Base-by-base conservation (phyloP, 2,329 filamentous ascomycete genomes). In the Onygena corvina region DNA sequence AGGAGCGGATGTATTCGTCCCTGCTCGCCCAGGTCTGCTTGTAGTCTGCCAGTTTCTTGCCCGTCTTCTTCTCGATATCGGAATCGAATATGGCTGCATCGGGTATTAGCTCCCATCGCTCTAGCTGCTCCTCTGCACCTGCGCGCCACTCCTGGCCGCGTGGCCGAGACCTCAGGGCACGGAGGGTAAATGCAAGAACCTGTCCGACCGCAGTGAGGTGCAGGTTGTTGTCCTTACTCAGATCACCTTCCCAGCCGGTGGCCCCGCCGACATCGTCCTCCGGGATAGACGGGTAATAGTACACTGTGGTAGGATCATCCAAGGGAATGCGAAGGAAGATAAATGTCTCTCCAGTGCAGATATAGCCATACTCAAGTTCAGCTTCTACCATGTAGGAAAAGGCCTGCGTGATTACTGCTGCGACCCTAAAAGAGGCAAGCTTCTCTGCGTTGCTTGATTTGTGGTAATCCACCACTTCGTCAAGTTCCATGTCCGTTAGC, bases 401-500 rank as follows among this genome's bases (percentile, higher is more conserved):
- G 30, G 62, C 52, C 33, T 63, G 53, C 45, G 57, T 61, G 36
- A 58, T 51, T 3, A 59, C 56, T 20, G 56, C 58, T 8, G 59
- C 47, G 4, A 60, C 54, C 7, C 63, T 56, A 23, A 48, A 16
- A 14, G 65, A 65, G 29, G 64, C 53, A 36, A 70, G 64, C 34
- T 60, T 51, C 42, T 66, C 66, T 3, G 53, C 60, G 23, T 52
- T 27, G 52, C 58, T 50, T 63, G 53, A 11, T 55, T 64, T 53
- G 4, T 73, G 58, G 8, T 70, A 63, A 4, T 63, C 59, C 11
- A 61, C 44, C 48, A 61, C 56, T 11, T 51, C 52, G 36, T 63
- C 56, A 14, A 74, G 64, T 50, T 71, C 58, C 59, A 72, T 71
- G 1, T 60, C 53, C 12, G 64, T 60, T 0, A 76, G 62, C 25